Evolutionary conservation across 179 eudicot species (phyloP).

Genomic region (Pouteria campechiana): DNA sequence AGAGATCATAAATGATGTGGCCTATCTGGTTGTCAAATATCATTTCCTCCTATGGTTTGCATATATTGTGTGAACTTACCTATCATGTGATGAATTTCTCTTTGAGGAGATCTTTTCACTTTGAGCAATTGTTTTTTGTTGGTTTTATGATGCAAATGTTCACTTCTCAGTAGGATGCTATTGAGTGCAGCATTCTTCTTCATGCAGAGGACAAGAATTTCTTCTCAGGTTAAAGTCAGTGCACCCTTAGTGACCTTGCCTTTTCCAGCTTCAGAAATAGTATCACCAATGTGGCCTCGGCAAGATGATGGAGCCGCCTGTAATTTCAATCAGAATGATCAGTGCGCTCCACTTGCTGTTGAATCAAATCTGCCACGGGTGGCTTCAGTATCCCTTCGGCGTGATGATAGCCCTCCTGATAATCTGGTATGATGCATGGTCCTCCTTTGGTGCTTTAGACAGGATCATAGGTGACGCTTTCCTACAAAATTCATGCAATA

Average conservation of each 20-base stretch:
- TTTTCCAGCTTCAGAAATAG: conserved; percentile 15
- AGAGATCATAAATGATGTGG: no score
- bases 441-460: neutral
- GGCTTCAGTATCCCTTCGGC: conserved; percentile 29
- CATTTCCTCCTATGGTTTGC: no score
- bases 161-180: no score
- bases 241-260: conserved; percentile 5
- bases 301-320: conserved; percentile 30
- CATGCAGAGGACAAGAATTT: conserved; percentile 6
- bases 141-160: no score
- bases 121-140: no score
- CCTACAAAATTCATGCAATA: no score
- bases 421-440: conserved; percentile 32
- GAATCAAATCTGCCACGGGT: conserved; percentile 25
- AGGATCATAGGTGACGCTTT: no score
- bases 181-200: no score
- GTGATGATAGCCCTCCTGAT: conserved; percentile 26
- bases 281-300: conserved; percentile 37
- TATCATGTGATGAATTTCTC: no score
- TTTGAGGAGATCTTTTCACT: no score
- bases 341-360: conserved; percentile 14
- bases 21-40: no score
- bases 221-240: conserved; percentile 10
- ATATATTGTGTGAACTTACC: no score
- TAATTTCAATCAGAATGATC: conserved; percentile 32